Percentiles rank a stretch among this genome's conserved stretches.
Conservation (phyloP, 352 stramenopile species). For the Phytopythium montanum region DNA sequence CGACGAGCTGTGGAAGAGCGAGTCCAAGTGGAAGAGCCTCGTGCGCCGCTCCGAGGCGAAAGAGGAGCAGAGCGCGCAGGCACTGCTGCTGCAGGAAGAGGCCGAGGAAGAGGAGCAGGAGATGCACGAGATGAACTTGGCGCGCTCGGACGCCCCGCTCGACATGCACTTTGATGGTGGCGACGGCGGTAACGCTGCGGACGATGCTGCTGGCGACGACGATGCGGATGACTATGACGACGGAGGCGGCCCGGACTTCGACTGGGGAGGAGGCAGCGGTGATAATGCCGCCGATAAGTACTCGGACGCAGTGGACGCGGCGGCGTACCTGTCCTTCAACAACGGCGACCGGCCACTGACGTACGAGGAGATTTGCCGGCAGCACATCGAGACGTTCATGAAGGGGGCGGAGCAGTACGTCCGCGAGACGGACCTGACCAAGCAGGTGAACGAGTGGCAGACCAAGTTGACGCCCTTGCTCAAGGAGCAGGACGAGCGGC, state of each 20-base stretch:
- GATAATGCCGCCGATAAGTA: constrained; percentile 22
- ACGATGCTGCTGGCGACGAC: constrained; percentile 18
- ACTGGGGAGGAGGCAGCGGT: constrained; percentile 29
- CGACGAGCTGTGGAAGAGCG: constrained; percentile 53
- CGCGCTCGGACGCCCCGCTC: constrained; percentile 27
- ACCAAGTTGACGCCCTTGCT: constrained; percentile 67
- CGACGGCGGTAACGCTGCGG: constrained; percentile 16
- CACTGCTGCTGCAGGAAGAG: constrained; percentile 64
- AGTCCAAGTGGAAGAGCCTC: constrained; percentile 63
- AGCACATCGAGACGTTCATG: constrained; percentile 81
- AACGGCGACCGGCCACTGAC: constrained; percentile 26
- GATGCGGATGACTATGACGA: constrained; percentile 34
- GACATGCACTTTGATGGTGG: constrained; percentile 32
- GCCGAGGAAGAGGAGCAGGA: constrained; percentile 61
- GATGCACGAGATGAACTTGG: constrained; percentile 40
- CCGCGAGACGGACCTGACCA: constrained; percentile 63
- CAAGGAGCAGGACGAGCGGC: constrained; percentile 61
- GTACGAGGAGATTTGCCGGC: constrained; percentile 72
- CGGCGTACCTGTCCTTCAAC: not conserved
- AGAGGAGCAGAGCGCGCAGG: constrained; percentile 55
- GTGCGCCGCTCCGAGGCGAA: constrained; percentile 43
- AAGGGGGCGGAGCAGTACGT: constrained; percentile 78
- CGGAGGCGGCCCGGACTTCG: constrained; percentile 16
- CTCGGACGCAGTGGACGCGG: not conserved
- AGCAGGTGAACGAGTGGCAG: constrained; percentile 75